phyloP scores from a whole-genome alignment of 179 eudicot genomes.

The Pouteria campechiana region DNA sequence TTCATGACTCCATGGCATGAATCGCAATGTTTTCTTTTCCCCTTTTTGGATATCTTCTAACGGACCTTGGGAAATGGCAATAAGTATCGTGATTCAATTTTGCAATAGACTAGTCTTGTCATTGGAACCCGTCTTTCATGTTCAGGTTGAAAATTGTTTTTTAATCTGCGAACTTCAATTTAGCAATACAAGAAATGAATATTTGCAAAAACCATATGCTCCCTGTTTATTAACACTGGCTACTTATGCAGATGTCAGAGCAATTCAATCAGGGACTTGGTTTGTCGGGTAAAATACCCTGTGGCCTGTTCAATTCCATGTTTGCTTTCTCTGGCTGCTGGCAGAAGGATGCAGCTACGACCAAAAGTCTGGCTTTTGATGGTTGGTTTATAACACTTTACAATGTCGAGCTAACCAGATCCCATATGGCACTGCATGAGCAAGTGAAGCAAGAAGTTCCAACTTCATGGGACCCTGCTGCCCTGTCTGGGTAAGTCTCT shows the following conservation, averaged over 20 bases:
- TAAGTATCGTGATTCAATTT: too few species aligned
- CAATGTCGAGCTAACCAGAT: constrained; percentile 63
- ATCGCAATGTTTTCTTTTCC: too few species aligned
- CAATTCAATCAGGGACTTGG: constrained; percentile 69
- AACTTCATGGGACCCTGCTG: constrained; percentile 77
- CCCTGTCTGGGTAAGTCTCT: constrained; percentile 67
- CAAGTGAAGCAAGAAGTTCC: constrained; percentile 81
- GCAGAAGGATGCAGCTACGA: constrained; percentile 77
- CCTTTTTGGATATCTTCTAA: too few species aligned
- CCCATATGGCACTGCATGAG: constrained; percentile 54
- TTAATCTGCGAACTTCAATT: too few species aligned
- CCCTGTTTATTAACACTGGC: background rate
- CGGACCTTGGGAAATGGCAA: too few species aligned
- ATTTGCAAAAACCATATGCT: background rate
- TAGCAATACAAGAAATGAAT: too few species aligned
- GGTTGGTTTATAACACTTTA: constrained; percentile 85
- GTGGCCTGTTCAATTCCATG: constrained; percentile 73
- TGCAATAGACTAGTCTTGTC: too few species aligned
- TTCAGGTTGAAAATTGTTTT: too few species aligned
- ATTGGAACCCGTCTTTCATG: too few species aligned
- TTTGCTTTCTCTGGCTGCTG: constrained; percentile 70
- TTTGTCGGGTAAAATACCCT: constrained; percentile 88
- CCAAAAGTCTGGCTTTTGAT: constrained; percentile 78
- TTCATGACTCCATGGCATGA: too few species aligned
- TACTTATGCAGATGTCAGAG: constrained; percentile 77